phyloP scores from a whole-genome alignment of 768 basidiomycete species.

The Nidularia pulvinata region DNA sequence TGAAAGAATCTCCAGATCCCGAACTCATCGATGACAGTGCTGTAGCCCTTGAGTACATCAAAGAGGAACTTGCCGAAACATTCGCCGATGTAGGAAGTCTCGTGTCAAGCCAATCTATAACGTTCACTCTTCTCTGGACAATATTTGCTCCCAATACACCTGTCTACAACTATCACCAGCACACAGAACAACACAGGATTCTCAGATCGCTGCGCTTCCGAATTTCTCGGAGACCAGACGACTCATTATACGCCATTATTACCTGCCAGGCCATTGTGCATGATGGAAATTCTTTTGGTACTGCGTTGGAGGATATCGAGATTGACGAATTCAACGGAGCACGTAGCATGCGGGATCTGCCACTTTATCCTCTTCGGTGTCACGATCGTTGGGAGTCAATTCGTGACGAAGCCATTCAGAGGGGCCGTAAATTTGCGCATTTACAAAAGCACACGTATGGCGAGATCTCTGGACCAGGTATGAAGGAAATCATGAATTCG shows the following conservation, averaged over 20 bases:
- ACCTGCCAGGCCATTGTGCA: background rate
- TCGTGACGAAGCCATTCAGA: background rate
- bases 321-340: constrained; percentile 1
- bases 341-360: constrained; percentile 1
- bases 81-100: background rate
- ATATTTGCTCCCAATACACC: constrained; percentile 15
- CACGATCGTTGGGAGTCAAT: background rate
- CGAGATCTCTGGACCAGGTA: constrained; percentile 6
- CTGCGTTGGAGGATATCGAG: background rate
- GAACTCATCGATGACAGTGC: constrained; percentile 1
- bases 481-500: background rate
- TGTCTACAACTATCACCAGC: constrained; percentile 2
- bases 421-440: background rate
- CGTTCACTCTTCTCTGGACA: constrained; percentile 26
- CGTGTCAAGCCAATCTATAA: constrained; percentile 9
- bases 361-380: background rate
- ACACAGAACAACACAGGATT: constrained; percentile 2
- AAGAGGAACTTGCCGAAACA: background rate
- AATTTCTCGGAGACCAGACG: constrained; percentile 3
- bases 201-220: constrained; percentile 1
- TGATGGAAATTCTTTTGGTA: constrained; percentile 3
- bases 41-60: background rate
- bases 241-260: background rate
- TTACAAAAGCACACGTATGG: background rate
- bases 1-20: background rate